Conservation (phyloP, 2,329 filamentous ascomycete species). For the Arthrobotrys entomopaga region DNA sequence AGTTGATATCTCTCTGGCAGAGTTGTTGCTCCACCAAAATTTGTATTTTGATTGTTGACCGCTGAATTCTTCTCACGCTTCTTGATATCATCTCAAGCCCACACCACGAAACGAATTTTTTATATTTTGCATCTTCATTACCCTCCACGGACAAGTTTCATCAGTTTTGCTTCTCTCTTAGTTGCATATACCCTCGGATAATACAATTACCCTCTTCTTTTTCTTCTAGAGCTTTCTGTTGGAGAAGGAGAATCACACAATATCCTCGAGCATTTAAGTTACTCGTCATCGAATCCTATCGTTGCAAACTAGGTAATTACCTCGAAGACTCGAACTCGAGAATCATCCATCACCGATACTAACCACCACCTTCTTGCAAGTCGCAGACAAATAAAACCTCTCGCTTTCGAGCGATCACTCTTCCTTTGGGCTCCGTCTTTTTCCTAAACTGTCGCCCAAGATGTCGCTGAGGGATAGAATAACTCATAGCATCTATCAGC, state of each 20-base stretch:
- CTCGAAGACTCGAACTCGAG: constrained; percentile 50
- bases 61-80: constrained; percentile 4
- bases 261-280: constrained; percentile 13
- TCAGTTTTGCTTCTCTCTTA: constrained; percentile 13
- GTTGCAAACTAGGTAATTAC: constrained; percentile 44
- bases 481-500: constrained; percentile 45
- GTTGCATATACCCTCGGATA: constrained; percentile 16
- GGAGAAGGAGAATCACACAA: constrained; percentile 14
- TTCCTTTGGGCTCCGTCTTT: not conserved
- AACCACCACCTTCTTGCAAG: constrained; percentile 17
- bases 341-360: constrained; percentile 2
- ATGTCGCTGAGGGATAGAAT: constrained; percentile 51
- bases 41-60: constrained; percentile 33
- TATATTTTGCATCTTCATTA: constrained; percentile 17
- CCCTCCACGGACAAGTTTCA: constrained; percentile 25
- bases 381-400: constrained; percentile 16
- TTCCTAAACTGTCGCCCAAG: constrained; percentile 32
- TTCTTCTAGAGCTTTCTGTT: constrained; percentile 39
- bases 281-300: constrained; percentile 31
- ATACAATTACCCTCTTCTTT: constrained; percentile 11
- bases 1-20: constrained; percentile 54
- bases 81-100: not conserved
- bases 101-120: constrained; percentile 37
- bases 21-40: constrained; percentile 38
- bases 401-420: constrained; percentile 26